Evolutionary conservation across 495 filamentous ascomycete genomes (phyloP), one percentile per base, ranked within the genome.

Genomic region (Aspergillus coremiiformis): DNA sequence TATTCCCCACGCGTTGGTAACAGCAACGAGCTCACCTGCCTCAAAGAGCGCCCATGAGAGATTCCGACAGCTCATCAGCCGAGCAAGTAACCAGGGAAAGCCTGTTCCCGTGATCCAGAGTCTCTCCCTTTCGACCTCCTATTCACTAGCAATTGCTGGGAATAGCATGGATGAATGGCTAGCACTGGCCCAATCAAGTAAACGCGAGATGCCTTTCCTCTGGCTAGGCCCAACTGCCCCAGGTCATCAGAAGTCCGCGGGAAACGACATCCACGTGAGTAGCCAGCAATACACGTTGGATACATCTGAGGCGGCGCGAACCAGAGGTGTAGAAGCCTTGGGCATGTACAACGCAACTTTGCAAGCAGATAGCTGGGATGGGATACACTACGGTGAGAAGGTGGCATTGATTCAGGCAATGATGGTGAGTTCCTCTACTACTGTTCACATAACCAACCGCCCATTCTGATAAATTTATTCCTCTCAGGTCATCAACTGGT

Each of bases 151-250:
- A 11, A 57, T 56, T 9, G 67, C 74, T 23, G 64, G 58, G 4
- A 50, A 48, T 42, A 69, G 69, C 33, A 70, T 79, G 64, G 69
- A 76, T 21, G 73, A 77, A 63, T 77, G 70, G 72, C 54, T 69
- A 30, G 44, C 58, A 7, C 45, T 76, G 5, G 68, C 72, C 24
- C 59, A 65, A 45, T 41, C 56, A 42, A 70, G 65, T 21, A 56
- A 57, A 47, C 61, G 65, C 4, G 70, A 69, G 23, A 66, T 68
- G 7, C 76, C 75, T 1, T 71, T 79, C 49, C 65, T 79, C 20
- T 76, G 72, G 67, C 35, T 77, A 10, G 70, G 74, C n/a, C 76
- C 73, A n/a, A 69, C 65, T n/a, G 69, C 73, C 7, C 66, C 69
- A 12, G 73, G 72, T 7, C 65, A 71, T 53, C 66, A 65, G 35